Base-by-base conservation (phyloP, 1,284 basidiomycete genomes). In the Vanrija sp. region DNA sequence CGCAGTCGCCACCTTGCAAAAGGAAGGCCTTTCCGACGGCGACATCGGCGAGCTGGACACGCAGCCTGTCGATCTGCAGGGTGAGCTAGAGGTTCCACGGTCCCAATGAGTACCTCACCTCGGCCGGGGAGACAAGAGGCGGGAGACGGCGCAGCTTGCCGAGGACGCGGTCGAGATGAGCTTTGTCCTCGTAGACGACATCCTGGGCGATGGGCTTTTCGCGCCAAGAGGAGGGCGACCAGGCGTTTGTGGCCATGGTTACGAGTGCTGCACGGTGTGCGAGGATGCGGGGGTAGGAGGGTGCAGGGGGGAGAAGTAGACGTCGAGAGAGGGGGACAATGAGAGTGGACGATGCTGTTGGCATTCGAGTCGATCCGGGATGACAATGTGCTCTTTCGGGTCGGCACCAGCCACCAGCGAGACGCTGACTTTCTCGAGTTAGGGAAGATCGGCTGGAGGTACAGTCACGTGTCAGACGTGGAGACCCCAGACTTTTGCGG, bases 1-100 rank as follows among this genome's bases (percentile, higher is more conserved):
- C 95, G 67, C 94, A 98, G 72, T 98, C 96, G 10, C 95, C 96
- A 3, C 94, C 93, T 64, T 98, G 95, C 0, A 98, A 83, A 28
- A 98, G 81, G 77, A 98, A 98, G 0, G 92, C 92, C 68, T 93
- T 85, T 61, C 89, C 88, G n/a, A 81, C 80, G 56, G 94, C 88
- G 6, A 95, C 92, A 47, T 84, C 83, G 18, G 82, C 80, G 19
- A 97, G 80, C 65, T 95, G 89, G 66, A 85, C 79, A 47, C 90
- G 82, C 51, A 97, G 81, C 7, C 90, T 82, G 72, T 95, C 91
- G 66, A 96, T 89, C 91, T 95, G 47, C 29, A 21, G 25, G 15
- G 21, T 28, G 40, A 60, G 47, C 45, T 12, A 12, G 26, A 34
- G n/a, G 9, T 21, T 23, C 10, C n/a, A 34, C 25, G 39, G n/a